phyloP scores from a whole-genome alignment of 176 grass and related monocot species.

The bread wheat (Triticum aestivum) region IWGSC_CS_RefSeq_v2.1 NC_057813.1:31599273-31599772 shows the following conservation, averaged over 20 bases:
- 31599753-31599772: conserved; percentile 44
- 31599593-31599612: conserved; percentile 39
- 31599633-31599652: conserved; percentile 36
- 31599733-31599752: conserved; percentile 45
- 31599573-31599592: conserved; percentile 7
- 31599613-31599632: conserved; percentile 44
- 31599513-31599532: not conserved
- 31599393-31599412: not conserved
- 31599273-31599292: conserved; percentile 17
- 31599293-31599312: not conserved
- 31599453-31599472: not conserved
- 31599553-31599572: not conserved
- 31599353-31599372: not conserved
- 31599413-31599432: not conserved
- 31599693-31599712: conserved; percentile 4
- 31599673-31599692: conserved; percentile 12
- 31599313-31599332: not conserved
- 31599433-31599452: not conserved
- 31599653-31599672: conserved; percentile 42
- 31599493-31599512: conserved; percentile 24
- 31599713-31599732: not conserved
- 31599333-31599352: not conserved
- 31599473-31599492: not conserved
- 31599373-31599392: not conserved
- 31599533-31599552: conserved; percentile 48